These are phyloP conservation scores for Quercus wislizeni DNA, from an alignment of 306 rosid species.

Conservation along the genomic window DNA sequence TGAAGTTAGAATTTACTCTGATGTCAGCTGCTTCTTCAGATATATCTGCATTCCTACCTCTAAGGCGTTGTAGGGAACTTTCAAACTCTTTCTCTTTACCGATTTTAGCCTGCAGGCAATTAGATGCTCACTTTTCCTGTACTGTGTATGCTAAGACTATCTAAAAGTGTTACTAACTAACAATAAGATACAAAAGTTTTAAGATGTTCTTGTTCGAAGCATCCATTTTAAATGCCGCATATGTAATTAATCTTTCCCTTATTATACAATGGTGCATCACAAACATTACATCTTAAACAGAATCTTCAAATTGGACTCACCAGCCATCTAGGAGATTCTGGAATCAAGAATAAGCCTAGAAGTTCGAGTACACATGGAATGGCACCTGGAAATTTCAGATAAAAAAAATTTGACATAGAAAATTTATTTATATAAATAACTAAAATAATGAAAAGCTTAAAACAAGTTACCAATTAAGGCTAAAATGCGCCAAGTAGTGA, in stretches of 20 bases:
- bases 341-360: constrained; percentile 67
- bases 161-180: background rate
- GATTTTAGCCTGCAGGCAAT: constrained; percentile 56
- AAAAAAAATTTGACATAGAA: background rate
- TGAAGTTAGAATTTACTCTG: constrained; percentile 34
- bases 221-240: background rate
- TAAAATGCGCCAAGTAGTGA: constrained; percentile 48
- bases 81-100: constrained; percentile 51
- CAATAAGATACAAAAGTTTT: background rate
- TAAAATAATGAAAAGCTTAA: background rate
- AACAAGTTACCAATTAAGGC: constrained; percentile 43
- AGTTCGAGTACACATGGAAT: constrained; percentile 61
- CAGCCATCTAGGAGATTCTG: constrained; percentile 96
- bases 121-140: background rate
- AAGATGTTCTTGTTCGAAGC: background rate
- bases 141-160: background rate
- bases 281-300: background rate
- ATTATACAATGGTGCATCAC: background rate
- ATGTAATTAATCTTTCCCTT: background rate
- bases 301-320: constrained; percentile 37
- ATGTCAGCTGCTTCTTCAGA: constrained; percentile 74
- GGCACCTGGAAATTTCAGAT: constrained; percentile 30
- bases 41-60: constrained; percentile 58
- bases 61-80: constrained; percentile 59
- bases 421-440: background rate